Evolutionary conservation across 805 yeast genomes (phyloP).

Genomic region (Metschnikowia orientalis): DNA sequence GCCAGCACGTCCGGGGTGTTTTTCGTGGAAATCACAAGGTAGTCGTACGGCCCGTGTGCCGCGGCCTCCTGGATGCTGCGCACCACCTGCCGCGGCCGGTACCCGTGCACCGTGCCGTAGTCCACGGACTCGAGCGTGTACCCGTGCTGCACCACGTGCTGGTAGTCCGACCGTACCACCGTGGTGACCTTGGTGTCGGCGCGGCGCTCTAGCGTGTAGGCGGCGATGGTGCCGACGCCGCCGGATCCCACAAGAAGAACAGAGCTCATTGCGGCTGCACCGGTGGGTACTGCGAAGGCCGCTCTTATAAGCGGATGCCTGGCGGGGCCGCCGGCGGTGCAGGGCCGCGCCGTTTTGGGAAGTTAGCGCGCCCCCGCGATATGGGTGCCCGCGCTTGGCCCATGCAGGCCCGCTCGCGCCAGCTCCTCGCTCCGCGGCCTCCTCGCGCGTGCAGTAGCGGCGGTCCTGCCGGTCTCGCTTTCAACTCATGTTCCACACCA

Average conservation of each 20-base stretch:
- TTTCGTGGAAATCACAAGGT: constrained; percentile 56
- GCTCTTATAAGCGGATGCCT: no score
- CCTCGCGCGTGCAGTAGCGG: no score
- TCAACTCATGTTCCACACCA: constrained; percentile 15
- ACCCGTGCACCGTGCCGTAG: constrained; percentile 51
- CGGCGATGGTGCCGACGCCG: constrained; percentile 80
- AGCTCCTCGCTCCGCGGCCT: no score
- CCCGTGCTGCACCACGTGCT: constrained; percentile 47
- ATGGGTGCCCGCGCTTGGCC: no score
- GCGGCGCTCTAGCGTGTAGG: constrained; percentile 52
- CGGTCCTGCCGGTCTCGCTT: no score
- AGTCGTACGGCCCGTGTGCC: constrained; percentile 43
- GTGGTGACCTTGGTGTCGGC: constrained; percentile 48
- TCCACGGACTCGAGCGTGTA: constrained; percentile 57
- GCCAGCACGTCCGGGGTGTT: constrained; percentile 57
- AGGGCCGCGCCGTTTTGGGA: no score
- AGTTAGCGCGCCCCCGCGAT: no score
- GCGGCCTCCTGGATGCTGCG: constrained; percentile 44
- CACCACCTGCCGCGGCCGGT: constrained; percentile 50
- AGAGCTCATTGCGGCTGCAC: no score
- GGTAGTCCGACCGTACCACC: constrained; percentile 64
- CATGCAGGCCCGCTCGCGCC: no score
- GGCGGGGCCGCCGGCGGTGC: no score
- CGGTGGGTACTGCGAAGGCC: no score
- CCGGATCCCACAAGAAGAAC: constrained; percentile 73